Evolutionary conservation across 805 yeast genomes (phyloP), one percentile per base, ranked within the genome.

Genomic region (Candida sanyiensis): DNA sequence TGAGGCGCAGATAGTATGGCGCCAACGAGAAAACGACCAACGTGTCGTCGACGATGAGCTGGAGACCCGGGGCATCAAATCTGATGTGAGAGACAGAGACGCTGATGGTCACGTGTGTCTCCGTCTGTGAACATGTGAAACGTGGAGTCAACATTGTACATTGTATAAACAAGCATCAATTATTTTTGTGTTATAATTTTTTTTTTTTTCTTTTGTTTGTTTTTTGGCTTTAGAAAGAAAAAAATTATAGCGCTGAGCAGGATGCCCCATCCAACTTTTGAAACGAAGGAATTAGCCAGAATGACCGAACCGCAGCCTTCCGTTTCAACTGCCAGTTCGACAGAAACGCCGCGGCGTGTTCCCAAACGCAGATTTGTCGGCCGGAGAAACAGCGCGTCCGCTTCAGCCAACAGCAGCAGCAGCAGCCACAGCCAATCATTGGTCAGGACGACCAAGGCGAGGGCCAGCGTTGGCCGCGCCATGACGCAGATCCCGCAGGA

Each of bases 81-180:
- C 95, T 67, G 24, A 87, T 69, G 50, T 80, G 83, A 0, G 89
- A 75, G 1, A 90, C 79, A 30, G 75, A 69, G 31, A 90, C 73
- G 17, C 73, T 70, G 2, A 93, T 66, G 42, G 59, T 65, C 2
- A 93, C 57, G 52, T 68, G 82, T 45, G 80, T 83, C 3, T 81
- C 88, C 58, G 86, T 84, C 58, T 93, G 97, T 1, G 64, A 52
- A 6, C 90, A 75, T 3, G 69, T 70, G 63, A 93, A 93, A 39
- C 71, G 71, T 4, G 98, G 98, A 0, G 97, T 89, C 30, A 90
- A 68, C 97, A 90, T 90, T 11, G 24, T n/a, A n/a, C n/a, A n/a
- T n/a, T n/a, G n/a, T n/a, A n/a, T n/a, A n/a, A n/a, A n/a, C n/a
- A n/a, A n/a, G n/a, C n/a, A n/a, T n/a, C n/a, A n/a, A n/a, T n/a